Percentiles rank a stretch among this genome's conserved stretches.
These are phyloP conservation scores for Rutidosis leptorrhynchoides DNA, from an alignment of 129 eudicot species.

Conservation along the genomic window DNA sequence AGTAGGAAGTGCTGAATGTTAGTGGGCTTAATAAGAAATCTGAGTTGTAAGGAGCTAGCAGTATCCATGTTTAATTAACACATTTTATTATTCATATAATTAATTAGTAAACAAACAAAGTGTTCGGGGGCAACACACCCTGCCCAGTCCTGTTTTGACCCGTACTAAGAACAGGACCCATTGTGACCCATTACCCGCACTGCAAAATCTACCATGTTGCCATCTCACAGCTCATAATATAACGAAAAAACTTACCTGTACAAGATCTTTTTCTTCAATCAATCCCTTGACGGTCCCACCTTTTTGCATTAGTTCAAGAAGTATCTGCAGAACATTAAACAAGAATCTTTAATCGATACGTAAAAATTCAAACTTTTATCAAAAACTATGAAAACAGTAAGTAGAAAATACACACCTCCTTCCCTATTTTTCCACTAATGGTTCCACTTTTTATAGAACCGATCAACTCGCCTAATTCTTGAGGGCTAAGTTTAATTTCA, in stretches of 20 bases:
- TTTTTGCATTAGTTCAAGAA: slow-evolving; percentile 84
- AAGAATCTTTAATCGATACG: slow-evolving; percentile 1
- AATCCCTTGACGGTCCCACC: slow-evolving; percentile 95
- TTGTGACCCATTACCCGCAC: background rate
- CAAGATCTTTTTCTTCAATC: slow-evolving; percentile 85
- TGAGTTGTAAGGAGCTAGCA: background rate
- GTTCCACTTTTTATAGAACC: slow-evolving; percentile 75
- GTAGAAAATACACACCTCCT: slow-evolving; percentile 53
- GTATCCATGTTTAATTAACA: background rate
- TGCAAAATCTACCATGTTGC: background rate
- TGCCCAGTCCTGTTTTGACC: background rate
- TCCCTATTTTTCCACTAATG: slow-evolving; percentile 94
- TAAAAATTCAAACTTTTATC: background rate
- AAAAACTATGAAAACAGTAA: background rate
- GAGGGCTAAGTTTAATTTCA: slow-evolving; percentile 76
- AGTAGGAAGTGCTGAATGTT: background rate
- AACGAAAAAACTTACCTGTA: slow-evolving; percentile 62
- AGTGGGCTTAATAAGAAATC: background rate
- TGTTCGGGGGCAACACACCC: background rate
- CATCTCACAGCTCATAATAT: slow-evolving; percentile 2
- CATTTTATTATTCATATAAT: background rate
- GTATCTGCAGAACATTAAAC: slow-evolving; percentile 54
- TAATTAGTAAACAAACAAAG: background rate
- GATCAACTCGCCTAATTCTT: slow-evolving; percentile 78
- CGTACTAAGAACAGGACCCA: background rate